Evolutionary conservation across 2,329 filamentous ascomycete genomes (phyloP).

Genomic region (Xylariales sp.): DNA sequence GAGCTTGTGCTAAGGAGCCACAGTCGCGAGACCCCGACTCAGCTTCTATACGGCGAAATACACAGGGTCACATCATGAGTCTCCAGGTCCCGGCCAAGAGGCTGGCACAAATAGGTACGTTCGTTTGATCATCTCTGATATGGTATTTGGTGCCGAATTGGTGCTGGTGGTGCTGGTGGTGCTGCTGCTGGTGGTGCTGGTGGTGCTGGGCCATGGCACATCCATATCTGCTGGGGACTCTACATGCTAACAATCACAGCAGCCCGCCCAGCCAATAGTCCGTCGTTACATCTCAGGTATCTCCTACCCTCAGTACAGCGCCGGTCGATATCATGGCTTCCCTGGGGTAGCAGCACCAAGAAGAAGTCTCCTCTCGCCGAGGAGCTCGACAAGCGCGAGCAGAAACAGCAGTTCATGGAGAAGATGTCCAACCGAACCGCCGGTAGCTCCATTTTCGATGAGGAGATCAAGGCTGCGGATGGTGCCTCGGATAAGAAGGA

Average conservation of each 20-base stretch:
- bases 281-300: slow-evolving; percentile 17
- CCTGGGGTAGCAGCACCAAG: slow-evolving; percentile 28
- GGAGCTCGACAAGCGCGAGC: slow-evolving; percentile 28
- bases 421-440: slow-evolving; percentile 39
- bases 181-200: too few relatives aligned
- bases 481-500: slow-evolving; percentile 7
- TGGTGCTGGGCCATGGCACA: too few relatives aligned
- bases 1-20: too few relatives aligned
- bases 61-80: slow-evolving; percentile 51
- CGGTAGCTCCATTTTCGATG: slow-evolving; percentile 59
- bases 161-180: too few relatives aligned
- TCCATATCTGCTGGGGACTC: too few relatives aligned
- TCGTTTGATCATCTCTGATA: too few relatives aligned
- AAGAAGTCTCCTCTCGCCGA: slow-evolving; percentile 18
- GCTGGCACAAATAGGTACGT: slow-evolving; percentile 56
- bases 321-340: slow-evolving; percentile 40
- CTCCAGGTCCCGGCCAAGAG: slow-evolving; percentile 59
- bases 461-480: slow-evolving; percentile 39
- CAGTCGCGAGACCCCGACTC: slow-evolving; percentile 4
- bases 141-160: too few relatives aligned
- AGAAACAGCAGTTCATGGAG: slow-evolving; percentile 37
- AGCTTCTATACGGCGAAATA: background rate
- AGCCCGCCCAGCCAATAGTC: slow-evolving; percentile 16
- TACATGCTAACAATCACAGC: slow-evolving; percentile 3
- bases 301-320: slow-evolving; percentile 26